phyloP scores from a whole-genome alignment of 495 filamentous ascomycete genomes.

The Rusavskia elegans region DNA sequence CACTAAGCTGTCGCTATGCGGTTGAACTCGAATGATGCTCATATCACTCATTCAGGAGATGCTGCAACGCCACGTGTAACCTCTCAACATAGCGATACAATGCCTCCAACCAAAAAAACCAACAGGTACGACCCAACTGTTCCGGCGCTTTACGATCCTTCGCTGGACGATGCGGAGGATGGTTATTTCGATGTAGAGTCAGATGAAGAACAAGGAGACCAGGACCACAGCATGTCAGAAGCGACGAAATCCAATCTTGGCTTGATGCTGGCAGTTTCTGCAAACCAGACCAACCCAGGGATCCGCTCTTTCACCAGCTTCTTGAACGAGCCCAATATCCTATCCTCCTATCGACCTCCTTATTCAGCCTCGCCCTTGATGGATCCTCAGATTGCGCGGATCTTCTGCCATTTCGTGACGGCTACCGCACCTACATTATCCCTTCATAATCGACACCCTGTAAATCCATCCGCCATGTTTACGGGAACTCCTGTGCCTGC shows the following conservation, averaged over 20 bases:
- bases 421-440: constrained; percentile 79
- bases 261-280: constrained; percentile 28
- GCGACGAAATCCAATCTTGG: constrained; percentile 22
- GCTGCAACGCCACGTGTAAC: not conserved
- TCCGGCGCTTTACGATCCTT: constrained; percentile 1
- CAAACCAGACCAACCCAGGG: constrained; percentile 31
- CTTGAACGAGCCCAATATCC: constrained; percentile 51
- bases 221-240: constrained; percentile 2
- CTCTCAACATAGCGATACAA: not conserved
- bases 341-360: constrained; percentile 63
- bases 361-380: constrained; percentile 64
- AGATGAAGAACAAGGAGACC: constrained; percentile 43
- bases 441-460: constrained; percentile 70
- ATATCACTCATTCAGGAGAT: not conserved
- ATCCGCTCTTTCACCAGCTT: constrained; percentile 48
- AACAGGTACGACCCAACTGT: not conserved
- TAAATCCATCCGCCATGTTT: constrained; percentile 61
- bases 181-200: constrained; percentile 49
- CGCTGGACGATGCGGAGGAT: constrained; percentile 34
- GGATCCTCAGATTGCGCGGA: constrained; percentile 64
- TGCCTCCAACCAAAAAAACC: not conserved
- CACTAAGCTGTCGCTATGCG: not conserved
- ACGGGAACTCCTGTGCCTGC: constrained; percentile 44
- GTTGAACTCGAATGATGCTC: not conserved
- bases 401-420: constrained; percentile 88